A percentile compares a stretch with the other conserved stretches of the same genome.
phyloP scores from a whole-genome alignment of 805 yeast genomes.

The Metschnikowia anglica region DNA sequence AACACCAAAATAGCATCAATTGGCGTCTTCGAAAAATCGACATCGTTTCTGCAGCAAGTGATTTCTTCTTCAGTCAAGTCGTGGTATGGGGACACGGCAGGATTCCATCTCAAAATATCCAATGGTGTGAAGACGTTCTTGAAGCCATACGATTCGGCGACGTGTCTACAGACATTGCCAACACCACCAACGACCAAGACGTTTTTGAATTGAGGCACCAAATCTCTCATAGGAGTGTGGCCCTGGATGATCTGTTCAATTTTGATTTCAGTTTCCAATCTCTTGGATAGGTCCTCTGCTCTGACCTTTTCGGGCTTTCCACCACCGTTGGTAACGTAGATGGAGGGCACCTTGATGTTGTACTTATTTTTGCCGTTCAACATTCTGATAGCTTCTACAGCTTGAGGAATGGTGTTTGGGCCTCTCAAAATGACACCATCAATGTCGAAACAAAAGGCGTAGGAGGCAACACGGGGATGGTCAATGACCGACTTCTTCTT shows the following conservation, averaged over 20 bases:
- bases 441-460: slow-evolving; percentile 90
- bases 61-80: slow-evolving; percentile 71
- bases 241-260: slow-evolving; percentile 87
- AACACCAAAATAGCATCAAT: slow-evolving; percentile 85
- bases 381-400: slow-evolving; percentile 66
- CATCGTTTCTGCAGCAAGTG: slow-evolving; percentile 45
- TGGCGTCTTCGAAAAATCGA: slow-evolving; percentile 63
- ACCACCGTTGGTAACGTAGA: slow-evolving; percentile 86
- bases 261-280: slow-evolving; percentile 60
- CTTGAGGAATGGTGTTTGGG: slow-evolving; percentile 80
- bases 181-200: slow-evolving; percentile 89
- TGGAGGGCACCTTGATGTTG: slow-evolving; percentile 73
- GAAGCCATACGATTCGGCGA: slow-evolving; percentile 83
- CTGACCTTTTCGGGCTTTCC: slow-evolving; percentile 79
- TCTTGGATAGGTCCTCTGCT: slow-evolving; percentile 64
- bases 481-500: slow-evolving; percentile 56
- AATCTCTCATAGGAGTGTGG: slow-evolving; percentile 89
- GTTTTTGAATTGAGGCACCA: slow-evolving; percentile 63
- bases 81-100: slow-evolving; percentile 83
- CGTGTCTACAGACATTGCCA: slow-evolving; percentile 78
- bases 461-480: slow-evolving; percentile 72
- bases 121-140: slow-evolving; percentile 77
- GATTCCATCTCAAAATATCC: slow-evolving; percentile 83
- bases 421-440: slow-evolving; percentile 90
- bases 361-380: slow-evolving; percentile 77